Percentiles rank a stretch among this genome's conserved stretches.
Evolutionary conservation across 306 rosid species (phyloP).

Genomic region (Casuarina cunninghamiana): DNA sequence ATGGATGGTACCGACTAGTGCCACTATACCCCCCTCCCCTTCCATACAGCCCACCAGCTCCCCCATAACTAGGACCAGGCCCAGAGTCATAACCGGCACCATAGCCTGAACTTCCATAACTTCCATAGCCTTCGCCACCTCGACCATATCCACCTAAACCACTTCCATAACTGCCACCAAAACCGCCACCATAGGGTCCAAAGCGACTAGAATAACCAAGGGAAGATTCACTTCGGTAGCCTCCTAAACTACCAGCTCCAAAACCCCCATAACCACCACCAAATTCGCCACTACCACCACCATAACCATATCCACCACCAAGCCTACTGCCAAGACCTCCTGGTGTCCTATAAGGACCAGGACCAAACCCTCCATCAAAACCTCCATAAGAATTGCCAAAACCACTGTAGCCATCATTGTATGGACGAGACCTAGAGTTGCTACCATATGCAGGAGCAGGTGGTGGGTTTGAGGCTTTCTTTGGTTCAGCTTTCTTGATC

Average conservation of each 20-base stretch:
- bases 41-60: slow-evolving; percentile 60
- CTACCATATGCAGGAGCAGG: slow-evolving; percentile 61
- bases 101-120: slow-evolving; percentile 51
- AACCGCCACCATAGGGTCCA: slow-evolving; percentile 61
- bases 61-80: slow-evolving; percentile 57
- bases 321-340: slow-evolving; percentile 52
- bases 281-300: slow-evolving; percentile 54
- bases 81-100: slow-evolving; percentile 59
- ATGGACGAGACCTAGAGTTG: slow-evolving; percentile 65
- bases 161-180: slow-evolving; percentile 53
- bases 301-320: slow-evolving; percentile 61
- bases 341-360: slow-evolving; percentile 61
- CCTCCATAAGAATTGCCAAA: slow-evolving; percentile 58
- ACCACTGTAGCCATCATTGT: slow-evolving; percentile 57
- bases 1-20: slow-evolving; percentile 69
- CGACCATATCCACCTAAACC: slow-evolving; percentile 65
- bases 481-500: slow-evolving; percentile 78
- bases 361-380: slow-evolving; percentile 55
- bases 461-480: slow-evolving; percentile 71
- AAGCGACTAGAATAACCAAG: slow-evolving; percentile 56
- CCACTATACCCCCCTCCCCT: slow-evolving; percentile 73
- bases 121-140: slow-evolving; percentile 58
- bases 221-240: slow-evolving; percentile 60
- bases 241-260: slow-evolving; percentile 63
- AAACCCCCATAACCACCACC: slow-evolving; percentile 57